phyloP scores from a whole-genome alignment of 1,139 yeast species.

The Yamadazyma siamensis region DNA sequence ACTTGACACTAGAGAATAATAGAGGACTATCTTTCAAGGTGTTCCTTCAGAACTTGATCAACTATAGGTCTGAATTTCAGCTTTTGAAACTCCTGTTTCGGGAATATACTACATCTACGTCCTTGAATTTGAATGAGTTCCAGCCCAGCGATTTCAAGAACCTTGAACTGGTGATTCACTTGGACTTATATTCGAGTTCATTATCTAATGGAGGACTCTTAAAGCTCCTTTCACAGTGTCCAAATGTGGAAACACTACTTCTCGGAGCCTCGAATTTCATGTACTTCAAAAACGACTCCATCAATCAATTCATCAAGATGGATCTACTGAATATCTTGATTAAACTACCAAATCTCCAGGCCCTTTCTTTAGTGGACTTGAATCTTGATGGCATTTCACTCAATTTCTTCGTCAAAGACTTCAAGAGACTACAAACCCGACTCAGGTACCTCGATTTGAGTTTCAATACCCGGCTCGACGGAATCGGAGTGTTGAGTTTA shows the following conservation, averaged over 20 bases:
- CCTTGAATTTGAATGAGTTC: slow-evolving; percentile 26
- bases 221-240: slow-evolving; percentile 22
- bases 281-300: slow-evolving; percentile 27
- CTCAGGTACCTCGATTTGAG: slow-evolving; percentile 33
- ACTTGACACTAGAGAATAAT: slow-evolving; percentile 34
- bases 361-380: slow-evolving; percentile 31
- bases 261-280: slow-evolving; percentile 34
- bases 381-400: slow-evolving; percentile 38
- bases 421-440: slow-evolving; percentile 12
- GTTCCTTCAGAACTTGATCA: slow-evolving; percentile 29
- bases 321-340: slow-evolving; percentile 21
- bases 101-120: slow-evolving; percentile 17
- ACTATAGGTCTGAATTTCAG: slow-evolving; percentile 25
- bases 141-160: slow-evolving; percentile 21
- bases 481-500: slow-evolving; percentile 37
- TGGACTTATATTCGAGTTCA: slow-evolving; percentile 35
- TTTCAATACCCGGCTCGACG: slow-evolving; percentile 33
- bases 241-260: slow-evolving; percentile 17
- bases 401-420: slow-evolving; percentile 26
- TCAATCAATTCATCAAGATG: slow-evolving; percentile 13
- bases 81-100: slow-evolving; percentile 29
- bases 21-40: slow-evolving; percentile 23
- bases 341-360: slow-evolving; percentile 21
- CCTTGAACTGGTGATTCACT: slow-evolving; percentile 18
- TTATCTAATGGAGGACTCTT: slow-evolving; percentile 30